Base-by-base conservation (phyloP, 768 basidiomycete species). In the Serendipita vermifera region DNA sequence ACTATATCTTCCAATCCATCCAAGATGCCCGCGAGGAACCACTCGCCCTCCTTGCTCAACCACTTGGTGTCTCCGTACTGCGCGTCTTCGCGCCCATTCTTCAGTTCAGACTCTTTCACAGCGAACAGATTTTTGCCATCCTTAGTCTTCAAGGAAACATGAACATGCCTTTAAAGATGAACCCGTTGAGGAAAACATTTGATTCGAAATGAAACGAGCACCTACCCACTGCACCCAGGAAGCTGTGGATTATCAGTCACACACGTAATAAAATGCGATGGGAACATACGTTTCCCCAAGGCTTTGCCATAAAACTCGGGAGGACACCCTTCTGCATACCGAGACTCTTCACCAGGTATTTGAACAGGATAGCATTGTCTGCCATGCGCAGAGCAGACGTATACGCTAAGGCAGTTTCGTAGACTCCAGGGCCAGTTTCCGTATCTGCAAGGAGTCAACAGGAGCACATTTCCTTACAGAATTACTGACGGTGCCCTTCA, bases 251-350 rank as follows among this genome's bases (percentile, higher is more conserved):
- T 7, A 6, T 35, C 32, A 26, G 56, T 58, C 13, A 57, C 11
- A 5, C 22, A 7, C 5, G 29, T 57, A 39, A 64, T 32, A 46
- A 46, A n/a, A 29, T 38, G 32, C 17, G 32, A 35, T 38, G 15
- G 55, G 3, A 29, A 72, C 84, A 65, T 64, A 92, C 91, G 64
- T 89, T 82, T 31, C 82, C 83, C 87, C 89, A 96, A 24, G 93
- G 93, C 64, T 97, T 97, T 0, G 93, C 92, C 94, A 97, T 98
- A 70, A 99, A 99, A 58, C 89, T 94, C 1, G 96, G 94, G 35
- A 90, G 78, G 56, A 99, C 74, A 6, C 85, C 87, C 60, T 86
- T 75, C 66, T 83, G 80, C 77, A 96, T 87, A 0, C 94, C 94
- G 2, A 94, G 71, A 58, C 89, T 89, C 74, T 97, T 97, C 2